Evolutionary conservation across 768 basidiomycete genomes (phyloP).

Genomic region (Pleurotus tuoliensis): DNA sequence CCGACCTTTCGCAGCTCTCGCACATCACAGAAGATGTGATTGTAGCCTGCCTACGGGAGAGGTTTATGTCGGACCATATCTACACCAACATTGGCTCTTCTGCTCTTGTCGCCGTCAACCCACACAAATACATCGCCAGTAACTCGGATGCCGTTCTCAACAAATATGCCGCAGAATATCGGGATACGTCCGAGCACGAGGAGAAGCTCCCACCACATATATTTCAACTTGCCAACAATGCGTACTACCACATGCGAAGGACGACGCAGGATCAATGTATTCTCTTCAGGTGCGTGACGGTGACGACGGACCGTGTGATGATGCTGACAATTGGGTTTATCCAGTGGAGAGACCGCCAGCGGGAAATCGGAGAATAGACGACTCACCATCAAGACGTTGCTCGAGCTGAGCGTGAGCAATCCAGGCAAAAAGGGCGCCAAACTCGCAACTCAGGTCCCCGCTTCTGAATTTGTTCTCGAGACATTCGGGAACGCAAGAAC

Average conservation of each 20-base stretch:
- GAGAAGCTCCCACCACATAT: slow-evolving; percentile 76
- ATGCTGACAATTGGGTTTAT: slow-evolving; percentile 8
- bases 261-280: slow-evolving; percentile 93
- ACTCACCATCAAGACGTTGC: slow-evolving; percentile 85
- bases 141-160: slow-evolving; percentile 83
- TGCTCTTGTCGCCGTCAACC: slow-evolving; percentile 83
- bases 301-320: not conserved
- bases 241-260: slow-evolving; percentile 94
- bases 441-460: slow-evolving; percentile 80
- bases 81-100: slow-evolving; percentile 74
- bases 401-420: slow-evolving; percentile 86
- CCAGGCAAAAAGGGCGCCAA: slow-evolving; percentile 94
- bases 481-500: slow-evolving; percentile 92
- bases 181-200: slow-evolving; percentile 65
- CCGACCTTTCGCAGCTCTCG: slow-evolving; percentile 65
- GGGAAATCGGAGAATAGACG: slow-evolving; percentile 92
- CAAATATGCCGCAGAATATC: slow-evolving; percentile 84
- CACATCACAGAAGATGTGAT: slow-evolving; percentile 79
- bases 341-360: slow-evolving; percentile 86
- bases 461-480: slow-evolving; percentile 93
- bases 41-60: slow-evolving; percentile 79
- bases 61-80: slow-evolving; percentile 80
- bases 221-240: slow-evolving; percentile 86
- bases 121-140: slow-evolving; percentile 82
- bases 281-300: slow-evolving; percentile 64